Evolutionary conservation across 192 early-diverging fungal species (phyloP), one percentile per base, ranked within the genome.

Genomic region (Linderina pennispora): DNA sequence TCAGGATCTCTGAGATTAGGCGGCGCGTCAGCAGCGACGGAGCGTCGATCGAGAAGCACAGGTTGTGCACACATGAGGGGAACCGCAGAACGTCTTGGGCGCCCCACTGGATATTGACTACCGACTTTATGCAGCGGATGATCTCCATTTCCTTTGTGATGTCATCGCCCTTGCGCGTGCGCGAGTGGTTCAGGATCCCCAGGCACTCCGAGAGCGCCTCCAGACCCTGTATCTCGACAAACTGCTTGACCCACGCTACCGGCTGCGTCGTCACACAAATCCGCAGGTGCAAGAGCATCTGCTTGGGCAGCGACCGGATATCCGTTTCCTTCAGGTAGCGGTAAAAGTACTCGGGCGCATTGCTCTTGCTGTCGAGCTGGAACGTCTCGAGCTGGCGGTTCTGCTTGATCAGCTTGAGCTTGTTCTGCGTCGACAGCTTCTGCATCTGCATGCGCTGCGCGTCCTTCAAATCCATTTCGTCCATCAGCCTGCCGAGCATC

Each of bases 91-190:
- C 85, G 51, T 89, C 85, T 40, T 81, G 78, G 3, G 85, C 87
- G 19, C 87, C 87, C 81, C 84, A 89, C 67, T 82, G 62, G 37
- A 63, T 84, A 43, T 89, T 89, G 40, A 89, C 75, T 5, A 89
- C 49, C 6, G 81, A 78, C 47, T 89, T 87, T 45, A 89, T 79
- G 53, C 85, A 87, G 44, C 84, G 85, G 21, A 86, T 79, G 41
- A 89, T 86, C 64, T 87, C 87, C 20, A 81, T 77, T 51, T 89
- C 87, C 79, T 87, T 86, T 41, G 80, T 73, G 18, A 86, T 58
- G 62, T 89, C 87, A 34, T 78, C 74, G 36, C 84, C 81, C 50
- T 76, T 69, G 51, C 87, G 45, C 36, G 49, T 48, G 1, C 58
- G 58, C 13, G 49, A 55, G 45, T 67, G 62, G 37, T 50, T 86